Conservation (phyloP, 345 rosid species). For the Syzygium aqueum region DNA sequence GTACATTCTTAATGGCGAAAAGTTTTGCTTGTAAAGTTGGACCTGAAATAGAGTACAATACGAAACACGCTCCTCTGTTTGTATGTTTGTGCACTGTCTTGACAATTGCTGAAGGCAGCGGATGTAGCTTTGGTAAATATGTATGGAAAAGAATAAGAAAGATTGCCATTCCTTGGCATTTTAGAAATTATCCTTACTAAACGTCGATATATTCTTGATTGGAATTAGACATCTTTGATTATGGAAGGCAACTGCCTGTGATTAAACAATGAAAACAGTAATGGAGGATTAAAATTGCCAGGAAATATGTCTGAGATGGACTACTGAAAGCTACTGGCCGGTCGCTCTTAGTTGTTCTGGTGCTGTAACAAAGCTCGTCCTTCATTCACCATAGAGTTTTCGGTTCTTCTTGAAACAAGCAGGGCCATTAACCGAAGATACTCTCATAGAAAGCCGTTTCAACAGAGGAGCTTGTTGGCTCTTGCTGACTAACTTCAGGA, state of each 20-base stretch:
- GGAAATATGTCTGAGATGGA: neutral
- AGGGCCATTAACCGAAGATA: conserved; percentile 29
- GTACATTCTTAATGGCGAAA: conserved; percentile 9
- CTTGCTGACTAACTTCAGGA: neutral
- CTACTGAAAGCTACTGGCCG: neutral
- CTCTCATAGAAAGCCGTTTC: conserved; percentile 8
- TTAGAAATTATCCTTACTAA: neutral
- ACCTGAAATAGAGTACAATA: neutral
- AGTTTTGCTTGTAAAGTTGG: conserved; percentile 6
- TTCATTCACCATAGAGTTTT: neutral
- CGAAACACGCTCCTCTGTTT: neutral
- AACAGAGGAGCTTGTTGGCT: neutral
- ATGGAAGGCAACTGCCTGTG: neutral
- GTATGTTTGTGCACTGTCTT: neutral
- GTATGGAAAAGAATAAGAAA: neutral
- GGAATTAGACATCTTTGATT: neutral
- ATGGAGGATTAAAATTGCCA: neutral
- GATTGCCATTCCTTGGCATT: neutral
- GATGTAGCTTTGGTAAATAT: neutral
- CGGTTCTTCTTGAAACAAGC: conserved; percentile 9
- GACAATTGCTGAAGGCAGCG: neutral
- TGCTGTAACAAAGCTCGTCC: neutral
- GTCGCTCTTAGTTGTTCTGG: neutral
- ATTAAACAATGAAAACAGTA: neutral
- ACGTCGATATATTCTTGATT: neutral